Evolutionary conservation across 192 early-diverging fungal species (phyloP).

Genomic region (Spizellomyces punctatus): DNA sequence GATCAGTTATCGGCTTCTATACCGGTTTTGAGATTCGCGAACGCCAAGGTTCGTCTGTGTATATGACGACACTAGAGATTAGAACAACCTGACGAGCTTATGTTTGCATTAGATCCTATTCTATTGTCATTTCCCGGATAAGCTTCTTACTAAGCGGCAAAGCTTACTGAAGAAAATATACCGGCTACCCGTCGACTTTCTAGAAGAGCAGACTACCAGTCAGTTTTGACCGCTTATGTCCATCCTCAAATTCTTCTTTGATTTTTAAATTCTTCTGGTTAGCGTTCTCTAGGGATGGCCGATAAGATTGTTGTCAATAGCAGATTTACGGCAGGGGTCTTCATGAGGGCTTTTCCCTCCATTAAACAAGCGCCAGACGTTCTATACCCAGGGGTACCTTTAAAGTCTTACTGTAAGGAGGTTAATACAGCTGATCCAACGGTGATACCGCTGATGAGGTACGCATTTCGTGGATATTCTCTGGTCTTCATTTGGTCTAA

Average conservation of each 20-base stretch:
- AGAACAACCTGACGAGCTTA: neutral
- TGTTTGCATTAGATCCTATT: conserved; percentile 70
- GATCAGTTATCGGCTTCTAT: conserved; percentile 88
- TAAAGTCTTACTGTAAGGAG: conserved; percentile 67
- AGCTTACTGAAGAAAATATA: conserved; percentile 69
- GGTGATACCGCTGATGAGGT: conserved; percentile 54
- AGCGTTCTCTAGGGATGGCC: conserved; percentile 63
- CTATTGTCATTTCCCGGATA: conserved; percentile 97
- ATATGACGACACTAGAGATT: neutral
- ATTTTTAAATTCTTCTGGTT: neutral
- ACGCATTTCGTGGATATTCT: conserved; percentile 1
- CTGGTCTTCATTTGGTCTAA: neutral
- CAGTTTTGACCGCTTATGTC: conserved; percentile 9
- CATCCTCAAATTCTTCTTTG: neutral
- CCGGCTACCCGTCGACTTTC: conserved; percentile 75
- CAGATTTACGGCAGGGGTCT: conserved; percentile 78
- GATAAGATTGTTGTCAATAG: conserved; percentile 94
- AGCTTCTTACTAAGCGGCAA: conserved; percentile 70
- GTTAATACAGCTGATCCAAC: conserved; percentile 57
- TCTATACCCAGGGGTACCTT: conserved; percentile 82
- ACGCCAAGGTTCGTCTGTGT: conserved; percentile 51
- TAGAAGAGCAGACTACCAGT: conserved; percentile 88
- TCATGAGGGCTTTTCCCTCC: conserved; percentile 68
- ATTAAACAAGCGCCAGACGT: conserved; percentile 69
- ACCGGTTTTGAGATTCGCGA: conserved; percentile 72